These are phyloP conservation scores for Yamadazyma conglobata DNA, from an alignment of 1,139 yeast genomes.

Conservation along the genomic window DNA sequence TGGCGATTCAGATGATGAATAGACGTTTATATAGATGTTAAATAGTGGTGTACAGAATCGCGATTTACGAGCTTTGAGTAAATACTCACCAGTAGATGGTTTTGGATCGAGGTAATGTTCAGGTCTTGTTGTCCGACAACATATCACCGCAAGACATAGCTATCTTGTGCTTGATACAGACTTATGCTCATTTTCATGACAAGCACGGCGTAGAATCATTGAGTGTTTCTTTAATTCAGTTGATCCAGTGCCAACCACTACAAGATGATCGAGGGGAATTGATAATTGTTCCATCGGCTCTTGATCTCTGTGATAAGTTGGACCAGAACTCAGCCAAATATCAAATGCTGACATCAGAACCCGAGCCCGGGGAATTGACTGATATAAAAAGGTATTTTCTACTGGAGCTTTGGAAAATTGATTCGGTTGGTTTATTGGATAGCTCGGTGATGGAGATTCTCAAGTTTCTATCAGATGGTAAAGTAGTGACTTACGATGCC, in stretches of 20 bases:
- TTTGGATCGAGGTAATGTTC: slow-evolving; percentile 8
- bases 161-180: slow-evolving; percentile 15
- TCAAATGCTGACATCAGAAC: too few relatives aligned
- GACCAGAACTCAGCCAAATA: slow-evolving; percentile 7
- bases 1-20: slow-evolving; percentile 27
- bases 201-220: slow-evolving; percentile 17
- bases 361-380: slow-evolving; percentile 3
- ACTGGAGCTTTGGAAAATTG: slow-evolving; percentile 28
- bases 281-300: slow-evolving; percentile 25
- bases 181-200: slow-evolving; percentile 12
- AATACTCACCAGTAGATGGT: slow-evolving; percentile 3
- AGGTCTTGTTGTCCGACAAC: slow-evolving; percentile 25
- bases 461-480: slow-evolving; percentile 6
- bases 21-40: too few relatives aligned
- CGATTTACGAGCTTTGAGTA: slow-evolving; percentile 3
- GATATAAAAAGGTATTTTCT: slow-evolving; percentile 9
- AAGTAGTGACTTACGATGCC: slow-evolving; percentile 7
- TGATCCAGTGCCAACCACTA: slow-evolving; percentile 26
- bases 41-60: slow-evolving; percentile 3
- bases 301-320: slow-evolving; percentile 22
- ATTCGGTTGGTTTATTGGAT: slow-evolving; percentile 36
- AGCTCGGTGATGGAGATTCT: slow-evolving; percentile 12
- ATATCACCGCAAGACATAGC: slow-evolving; percentile 36
- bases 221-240: slow-evolving; percentile 16
- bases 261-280: slow-evolving; percentile 18